phyloP scores from a whole-genome alignment of 2,329 filamentous ascomycete species.

The Tolypocladium guangdongense region DNA sequence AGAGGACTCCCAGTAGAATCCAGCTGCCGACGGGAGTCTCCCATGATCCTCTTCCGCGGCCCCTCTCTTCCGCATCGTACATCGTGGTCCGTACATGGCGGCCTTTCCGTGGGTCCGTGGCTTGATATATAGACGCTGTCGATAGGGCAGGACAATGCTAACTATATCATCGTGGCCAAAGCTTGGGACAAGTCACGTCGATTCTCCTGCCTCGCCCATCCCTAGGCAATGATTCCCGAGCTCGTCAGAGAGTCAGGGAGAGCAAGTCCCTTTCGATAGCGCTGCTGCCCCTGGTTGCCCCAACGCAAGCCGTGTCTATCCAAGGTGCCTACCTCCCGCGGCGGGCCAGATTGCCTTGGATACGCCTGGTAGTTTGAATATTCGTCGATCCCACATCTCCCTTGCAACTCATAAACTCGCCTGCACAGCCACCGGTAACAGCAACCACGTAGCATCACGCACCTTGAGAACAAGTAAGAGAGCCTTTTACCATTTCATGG shows the following conservation, averaged over 20 bases:
- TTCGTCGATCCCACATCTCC: not conserved
- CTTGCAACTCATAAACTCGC: not conserved
- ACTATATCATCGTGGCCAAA: not conserved
- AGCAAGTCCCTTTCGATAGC: not conserved
- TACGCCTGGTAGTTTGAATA: not conserved
- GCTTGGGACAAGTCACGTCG: not conserved
- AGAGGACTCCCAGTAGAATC: constrained; percentile 31
- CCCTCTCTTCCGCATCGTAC: not conserved
- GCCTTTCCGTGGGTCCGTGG: not conserved
- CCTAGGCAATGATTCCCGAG: too few relatives aligned
- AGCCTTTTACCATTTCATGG: constrained; percentile 25
- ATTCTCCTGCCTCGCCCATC: not conserved
- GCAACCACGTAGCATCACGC: not conserved
- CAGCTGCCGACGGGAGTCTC: not conserved
- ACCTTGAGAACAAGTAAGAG: constrained; percentile 12
- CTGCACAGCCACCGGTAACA: not conserved
- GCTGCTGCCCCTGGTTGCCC: not conserved
- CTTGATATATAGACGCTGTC: not conserved
- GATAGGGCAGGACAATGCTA: not conserved
- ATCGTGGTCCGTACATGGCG: not conserved
- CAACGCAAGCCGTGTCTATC: not conserved
- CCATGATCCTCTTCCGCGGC: not conserved
- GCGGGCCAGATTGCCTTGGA: not conserved
- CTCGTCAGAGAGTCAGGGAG: too few relatives aligned
- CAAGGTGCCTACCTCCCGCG: not conserved